Evolutionary conservation across 176 grass and related monocot species (phyloP), one percentile per base, ranked within the genome.

Genomic region (Oryza meyeriana): DNA sequence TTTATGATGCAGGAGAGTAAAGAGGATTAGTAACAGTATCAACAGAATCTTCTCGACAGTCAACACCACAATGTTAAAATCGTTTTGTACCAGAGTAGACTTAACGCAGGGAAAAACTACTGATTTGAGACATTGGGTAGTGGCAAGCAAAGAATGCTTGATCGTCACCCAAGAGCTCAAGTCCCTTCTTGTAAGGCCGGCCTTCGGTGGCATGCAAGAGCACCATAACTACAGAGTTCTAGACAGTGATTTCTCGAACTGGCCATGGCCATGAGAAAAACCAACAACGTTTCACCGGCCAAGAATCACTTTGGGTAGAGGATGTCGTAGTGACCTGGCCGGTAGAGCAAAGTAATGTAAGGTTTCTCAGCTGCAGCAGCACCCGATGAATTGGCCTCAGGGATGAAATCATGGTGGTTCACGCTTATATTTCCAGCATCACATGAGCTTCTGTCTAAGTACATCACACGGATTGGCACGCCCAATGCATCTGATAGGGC

Each of bases 321-420:
- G 41, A 99, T 99, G 75, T 99, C 96, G 10, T 99, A 99, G 74
- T 99, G 96, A 72, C 96, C 96, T 52, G 96, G 96, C 9, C 96
- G 87, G 73, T 99, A 99, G 35, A 99, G 89, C 64, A 99, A 82
- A 48, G 89, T 95, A 55, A 99, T 87, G 47, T 89, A 91, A 7
- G 93, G 91, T 88, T 88, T 89, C 74, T 82, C 72, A 14, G 33
- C 31, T n/a, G 59, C 77, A 16, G 34, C 36, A 66, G 73, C 87
- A 16, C 44, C 69, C 26, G 84, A 75, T 20, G 79, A 52, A 66
- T 77, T 63, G 64, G 39, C 33, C 4, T 47, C 77, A 84, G 95
- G 93, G 71, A 85, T 62, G 80, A 99, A 99, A 72, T 99, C 93
- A 13, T 99, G 96, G 82, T 94, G 85, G 78, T 94, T 95, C 34